phyloP scores from a whole-genome alignment of 106 monocot species.

The Dendrobium officinale region DNA sequence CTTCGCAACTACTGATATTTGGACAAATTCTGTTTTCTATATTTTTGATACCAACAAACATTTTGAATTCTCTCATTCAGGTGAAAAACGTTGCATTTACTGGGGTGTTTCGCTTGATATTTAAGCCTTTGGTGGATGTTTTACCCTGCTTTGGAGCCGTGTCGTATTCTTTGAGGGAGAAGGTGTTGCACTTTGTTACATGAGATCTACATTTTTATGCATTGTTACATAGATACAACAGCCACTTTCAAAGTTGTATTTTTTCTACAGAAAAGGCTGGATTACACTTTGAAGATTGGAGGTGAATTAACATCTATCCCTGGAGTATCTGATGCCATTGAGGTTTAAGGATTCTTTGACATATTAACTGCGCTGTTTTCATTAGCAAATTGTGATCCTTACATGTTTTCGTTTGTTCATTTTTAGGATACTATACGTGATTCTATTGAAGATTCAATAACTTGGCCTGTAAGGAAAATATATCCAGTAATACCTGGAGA shows the following conservation, averaged over 20 bases:
- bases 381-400: neutral
- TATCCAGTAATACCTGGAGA: slow-evolving; percentile 91
- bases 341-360: slow-evolving; percentile 23
- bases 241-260: slow-evolving; percentile 1
- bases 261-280: slow-evolving; percentile 65
- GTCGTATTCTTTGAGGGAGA: slow-evolving; percentile 85
- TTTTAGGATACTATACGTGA: slow-evolving; percentile 73
- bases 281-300: slow-evolving; percentile 58
- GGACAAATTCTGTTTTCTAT: neutral
- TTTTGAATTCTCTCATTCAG: slow-evolving; percentile 26
- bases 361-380: neutral
- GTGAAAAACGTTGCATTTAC: slow-evolving; percentile 94
- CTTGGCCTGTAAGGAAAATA: slow-evolving; percentile 88
- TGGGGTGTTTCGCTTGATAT: slow-evolving; percentile 90
- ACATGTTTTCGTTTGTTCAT: neutral
- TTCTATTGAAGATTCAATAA: slow-evolving; percentile 85
- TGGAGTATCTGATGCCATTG: slow-evolving; percentile 67
- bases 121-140: slow-evolving; percentile 70
- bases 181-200: slow-evolving; percentile 36
- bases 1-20: neutral
- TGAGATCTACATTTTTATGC: slow-evolving; percentile 5
- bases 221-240: neutral
- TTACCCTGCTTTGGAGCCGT: slow-evolving; percentile 97
- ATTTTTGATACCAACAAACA: neutral
- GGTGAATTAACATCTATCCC: slow-evolving; percentile 68